These are phyloP conservation scores for Gypsophila paniculata DNA, from an alignment of 179 eudicot genomes.

Conservation along the genomic window DNA sequence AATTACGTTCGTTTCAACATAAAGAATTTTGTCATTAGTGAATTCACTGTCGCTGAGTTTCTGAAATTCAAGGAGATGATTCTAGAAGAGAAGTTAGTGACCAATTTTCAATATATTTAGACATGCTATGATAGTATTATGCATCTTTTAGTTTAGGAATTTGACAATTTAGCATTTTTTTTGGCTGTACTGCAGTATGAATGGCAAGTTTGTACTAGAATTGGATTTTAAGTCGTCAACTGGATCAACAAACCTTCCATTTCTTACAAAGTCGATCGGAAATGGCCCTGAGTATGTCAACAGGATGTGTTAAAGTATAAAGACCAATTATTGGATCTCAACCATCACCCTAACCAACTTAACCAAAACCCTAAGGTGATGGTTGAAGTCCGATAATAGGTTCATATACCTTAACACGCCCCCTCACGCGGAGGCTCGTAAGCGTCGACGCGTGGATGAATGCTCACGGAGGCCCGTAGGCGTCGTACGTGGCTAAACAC, in stretches of 20 bases:
- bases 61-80: constrained; percentile 56
- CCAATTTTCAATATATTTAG: background rate
- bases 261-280: constrained; percentile 65
- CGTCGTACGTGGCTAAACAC: too few relatives aligned
- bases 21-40: constrained; percentile 32
- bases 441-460: too few relatives aligned
- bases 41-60: constrained; percentile 46
- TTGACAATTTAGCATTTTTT: background rate
- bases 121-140: background rate
- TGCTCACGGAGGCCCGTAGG: too few relatives aligned
- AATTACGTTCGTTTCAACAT: constrained; percentile 47
- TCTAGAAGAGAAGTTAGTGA: constrained; percentile 39
- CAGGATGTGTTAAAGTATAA: constrained; percentile 39
- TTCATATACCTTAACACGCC: too few relatives aligned
- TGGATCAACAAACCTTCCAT: constrained; percentile 54
- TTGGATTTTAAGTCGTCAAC: constrained; percentile 66
- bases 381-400: too few relatives aligned
- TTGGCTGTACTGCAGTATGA: constrained; percentile 21
- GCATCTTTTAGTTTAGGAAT: background rate
- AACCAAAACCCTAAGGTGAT: too few relatives aligned
- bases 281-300: constrained; percentile 78
- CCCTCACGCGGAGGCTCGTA: too few relatives aligned
- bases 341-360: too few relatives aligned
- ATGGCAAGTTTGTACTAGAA: constrained; percentile 64
- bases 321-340: too few relatives aligned